Percentiles rank a stretch among this genome's conserved stretches.
phyloP scores from a whole-genome alignment of 352 stramenopile species.

The Pelagophyceae sp. region DNA sequence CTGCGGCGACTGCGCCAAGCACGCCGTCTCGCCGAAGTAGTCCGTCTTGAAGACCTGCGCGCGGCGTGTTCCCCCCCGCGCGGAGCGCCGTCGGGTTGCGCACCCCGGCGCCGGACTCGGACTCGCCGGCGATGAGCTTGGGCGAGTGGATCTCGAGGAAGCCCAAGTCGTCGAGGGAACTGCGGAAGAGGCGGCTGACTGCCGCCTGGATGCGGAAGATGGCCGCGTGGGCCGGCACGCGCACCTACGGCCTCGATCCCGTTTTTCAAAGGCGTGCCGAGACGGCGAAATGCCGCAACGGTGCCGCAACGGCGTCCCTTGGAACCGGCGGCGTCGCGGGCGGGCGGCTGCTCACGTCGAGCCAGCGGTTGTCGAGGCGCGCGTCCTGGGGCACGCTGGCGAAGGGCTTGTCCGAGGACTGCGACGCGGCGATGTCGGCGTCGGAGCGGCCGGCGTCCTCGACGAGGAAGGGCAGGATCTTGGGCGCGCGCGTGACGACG shows the following conservation, averaged over 20 bases:
- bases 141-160: constrained; percentile 99
- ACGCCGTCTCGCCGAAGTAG: constrained; percentile 95
- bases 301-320: no score
- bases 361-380: constrained; percentile 84
- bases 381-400: constrained; percentile 48
- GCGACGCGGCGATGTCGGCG: constrained; percentile 1
- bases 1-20: constrained; percentile 86
- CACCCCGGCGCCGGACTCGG: constrained; percentile 89
- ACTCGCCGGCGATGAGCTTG: constrained; percentile 93
- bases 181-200: constrained; percentile 91
- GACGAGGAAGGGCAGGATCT: constrained; percentile 82
- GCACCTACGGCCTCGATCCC: constrained; percentile 28
- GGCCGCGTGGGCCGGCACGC: constrained; percentile 92
- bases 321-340: no score
- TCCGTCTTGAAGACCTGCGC: constrained; percentile 96
- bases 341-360: constrained; percentile 65
- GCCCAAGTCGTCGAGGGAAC: constrained; percentile 81
- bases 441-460: constrained; percentile 65
- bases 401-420: neutral
- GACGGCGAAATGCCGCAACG: no score
- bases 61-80: no score
- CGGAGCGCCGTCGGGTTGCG: no score
- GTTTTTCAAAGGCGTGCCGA: no score
- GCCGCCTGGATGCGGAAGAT: constrained; percentile 96
- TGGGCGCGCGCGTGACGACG: constrained; percentile 80